Base-by-base conservation (phyloP, 805 yeast genomes). In the Cyberlindnera galapagoensis region DNA sequence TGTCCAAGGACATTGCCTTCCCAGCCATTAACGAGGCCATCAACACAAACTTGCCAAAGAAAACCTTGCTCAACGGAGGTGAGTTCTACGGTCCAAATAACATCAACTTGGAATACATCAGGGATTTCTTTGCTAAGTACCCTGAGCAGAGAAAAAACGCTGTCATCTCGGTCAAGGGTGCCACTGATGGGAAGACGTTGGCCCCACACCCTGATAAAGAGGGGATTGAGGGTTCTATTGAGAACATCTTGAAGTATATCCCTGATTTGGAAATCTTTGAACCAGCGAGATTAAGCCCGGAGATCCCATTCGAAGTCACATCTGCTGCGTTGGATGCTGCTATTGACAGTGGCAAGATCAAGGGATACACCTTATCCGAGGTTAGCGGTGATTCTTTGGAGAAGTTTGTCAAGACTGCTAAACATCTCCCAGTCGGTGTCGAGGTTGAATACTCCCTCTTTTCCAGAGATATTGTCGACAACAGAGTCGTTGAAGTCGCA, bases 361-460 rank as follows among this genome's bases (percentile, higher is more conserved):
- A 75, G 31, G 87, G 81, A 17, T 67, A 80, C 33, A 79, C 94
- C 1, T 60, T 87, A 28, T 75, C 86, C 31, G 96, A 87, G 57
- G 81, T 76, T 13, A 65, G 73, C 15, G 78, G 73, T 5, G 65
- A 63, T 0, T 71, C 88, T 10, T 69, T 88, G 35, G 52, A 57
- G 15, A 71, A 71, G 39, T 88, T 92, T 4, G 57, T 62, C 22
- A 56, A 63, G 25, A 69, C 73, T 4, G 64, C 67, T 35, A 51
- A 44, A 28, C 56, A 57, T 28, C 80, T 78, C 24, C 66, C 85
- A 35, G 64, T 74, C 3, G 74, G 74, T 43, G 83, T 81, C 26
- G 96, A 87, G 60, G 66, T 81, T 26, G 97, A 87, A 57, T 69
- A 79, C 39, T 83, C 94, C 3, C 52, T 88, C 36, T 73, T 80